Base-by-base conservation (phyloP, 73 alveolate genomes). In the Paraurostyla sp. region DNA sequence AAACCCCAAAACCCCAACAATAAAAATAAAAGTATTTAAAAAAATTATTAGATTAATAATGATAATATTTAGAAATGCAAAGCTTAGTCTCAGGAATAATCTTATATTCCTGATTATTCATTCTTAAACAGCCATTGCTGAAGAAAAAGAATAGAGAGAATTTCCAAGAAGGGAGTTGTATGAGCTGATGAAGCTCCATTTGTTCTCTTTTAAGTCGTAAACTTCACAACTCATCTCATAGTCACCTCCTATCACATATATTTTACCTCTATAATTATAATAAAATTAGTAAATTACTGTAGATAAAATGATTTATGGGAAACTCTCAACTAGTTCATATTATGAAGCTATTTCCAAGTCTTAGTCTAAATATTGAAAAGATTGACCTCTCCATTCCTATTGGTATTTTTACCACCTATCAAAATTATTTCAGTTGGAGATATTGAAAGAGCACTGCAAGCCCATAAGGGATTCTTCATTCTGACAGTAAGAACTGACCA, bases 311-410 rank as follows among this genome's bases (percentile, higher is more conserved):
- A 30, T 65, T 81, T 58, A 71, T 58, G 83, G 3, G 71, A 56
- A 16, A 81, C 82, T 35, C 91, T 36, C n/a, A 83, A 0, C 59
- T 83, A 45, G 57, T 81, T 81, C 91, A 81, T 81, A 71, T 38
- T 59, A 73, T 57, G 83, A 4, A 81, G 69, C 54, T 57, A 36
- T 40, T 81, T 81, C 91, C 91, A 81, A n/a, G 41, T 20, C 52
- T 81, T 81, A 63, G 41, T 83, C 49, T 63, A 16, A 2, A 83
- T 63, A 33, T 83, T 83, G 85, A 83, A 63, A 33, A 83, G 76
- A 41, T 83, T 78, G 27, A 83, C 92, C 41, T 83, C 92, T 0
- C 86, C 92, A 63, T 83, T 83, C 45, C 92, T 83, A 33, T 83
- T 83, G 25, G 83, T 63, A 57, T 83, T 83, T 60, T 83, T 83